Evolutionary conservation across 208 protist genomes (phyloP), one percentile per base, ranked within the genome.

Genomic region (Angomonas deanei): DNA sequence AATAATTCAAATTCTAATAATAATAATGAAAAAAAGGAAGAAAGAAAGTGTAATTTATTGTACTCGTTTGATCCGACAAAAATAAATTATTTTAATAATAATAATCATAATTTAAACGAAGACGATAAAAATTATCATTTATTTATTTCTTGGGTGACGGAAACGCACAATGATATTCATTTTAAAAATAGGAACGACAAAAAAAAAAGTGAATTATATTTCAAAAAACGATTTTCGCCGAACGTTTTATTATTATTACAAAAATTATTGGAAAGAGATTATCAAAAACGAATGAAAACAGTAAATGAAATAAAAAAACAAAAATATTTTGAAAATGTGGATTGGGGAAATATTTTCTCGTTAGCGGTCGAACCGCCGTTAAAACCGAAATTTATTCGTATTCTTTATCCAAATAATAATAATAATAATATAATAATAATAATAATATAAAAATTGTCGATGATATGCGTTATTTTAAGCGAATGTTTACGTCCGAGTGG

Each of bases 391-490:
- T 15, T 8, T n/a, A n/a, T 42, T 42, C 8, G 15, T 42, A n/a
- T n/a, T 42, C 36, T n/a, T 42, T 42, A 42, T 42, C 8, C 8
- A n/a, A 42, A 42, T 42, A 42, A 42, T 42, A 42, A 42, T 42
- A 42, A 42, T 42, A 42, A 42, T 42, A 42, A 42, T n/a, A n/a
- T 42, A 42, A 42, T 42, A 42, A 42, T 42, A 42, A 42, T 42
- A 42, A 42, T 42, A 42, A n/a, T 42, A 42, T 42, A 8, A 42
- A n/a, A n/a, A 42, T 42, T 42, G 15, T 42, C 36, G 36, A n/a
- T n/a, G n/a, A n/a, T n/a, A n/a, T n/a, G n/a, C n/a, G n/a, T n/a
- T n/a, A n/a, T n/a, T n/a, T n/a, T n/a, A n/a, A n/a, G n/a, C n/a
- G n/a, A n/a, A n/a, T n/a, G n/a, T n/a, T n/a, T n/a, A n/a, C n/a